Conservation (phyloP, 768 basidiomycete species). For the Mycena belliarum region DNA sequence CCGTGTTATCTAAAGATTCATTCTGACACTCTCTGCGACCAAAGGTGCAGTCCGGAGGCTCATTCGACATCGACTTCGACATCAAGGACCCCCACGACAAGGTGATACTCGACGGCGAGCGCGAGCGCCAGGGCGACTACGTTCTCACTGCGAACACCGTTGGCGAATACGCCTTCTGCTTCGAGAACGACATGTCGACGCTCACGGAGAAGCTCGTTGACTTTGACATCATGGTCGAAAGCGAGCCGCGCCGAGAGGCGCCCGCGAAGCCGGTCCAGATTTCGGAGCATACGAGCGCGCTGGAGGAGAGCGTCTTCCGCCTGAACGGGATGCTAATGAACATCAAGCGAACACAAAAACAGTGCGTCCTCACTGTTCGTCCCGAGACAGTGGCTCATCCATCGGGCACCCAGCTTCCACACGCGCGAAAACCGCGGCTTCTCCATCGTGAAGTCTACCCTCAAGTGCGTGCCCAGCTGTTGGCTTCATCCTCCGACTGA, state of each 20-base stretch:
- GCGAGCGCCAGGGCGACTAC: conserved; percentile 95
- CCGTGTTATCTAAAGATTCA: background rate
- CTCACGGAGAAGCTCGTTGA: conserved; percentile 93
- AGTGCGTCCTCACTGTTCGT: conserved; percentile 55
- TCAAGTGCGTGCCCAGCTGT: conserved; percentile 51
- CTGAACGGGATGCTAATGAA: conserved; percentile 84
- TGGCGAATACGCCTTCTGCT: conserved; percentile 95
- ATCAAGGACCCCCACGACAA: conserved; percentile 90
- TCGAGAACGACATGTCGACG: conserved; percentile 96
- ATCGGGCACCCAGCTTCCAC: conserved; percentile 67
- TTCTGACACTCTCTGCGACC: background rate
- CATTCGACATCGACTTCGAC: conserved; percentile 94
- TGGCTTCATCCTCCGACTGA: background rate
- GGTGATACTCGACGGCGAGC: conserved; percentile 81
- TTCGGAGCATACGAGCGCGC: conserved; percentile 85
- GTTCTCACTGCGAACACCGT: conserved; percentile 91
- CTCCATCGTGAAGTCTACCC: conserved; percentile 86
- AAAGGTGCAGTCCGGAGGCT: conserved; percentile 94
- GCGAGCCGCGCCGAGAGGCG: conserved; percentile 87
- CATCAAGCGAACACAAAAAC: conserved; percentile 91
- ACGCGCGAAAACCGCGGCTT: conserved; percentile 94
- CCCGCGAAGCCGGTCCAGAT: conserved; percentile 89
- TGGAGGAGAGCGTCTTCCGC: conserved; percentile 96
- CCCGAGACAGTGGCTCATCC: background rate
- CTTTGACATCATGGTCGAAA: conserved; percentile 98